phyloP scores from a whole-genome alignment of 129 eudicot species.

The Cynara cardunculus region DNA sequence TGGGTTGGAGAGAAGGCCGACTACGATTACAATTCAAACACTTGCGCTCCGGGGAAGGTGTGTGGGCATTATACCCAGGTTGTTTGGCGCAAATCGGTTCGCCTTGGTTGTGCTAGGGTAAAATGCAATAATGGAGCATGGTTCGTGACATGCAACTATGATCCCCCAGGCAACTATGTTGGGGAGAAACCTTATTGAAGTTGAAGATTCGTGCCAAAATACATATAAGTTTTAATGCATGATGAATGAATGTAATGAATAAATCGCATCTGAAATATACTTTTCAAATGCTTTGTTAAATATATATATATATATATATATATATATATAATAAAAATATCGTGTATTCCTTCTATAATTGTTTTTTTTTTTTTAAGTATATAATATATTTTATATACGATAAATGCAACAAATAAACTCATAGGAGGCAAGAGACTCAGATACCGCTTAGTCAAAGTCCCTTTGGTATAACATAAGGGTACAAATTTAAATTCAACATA shows the following conservation, averaged over 20 bases:
- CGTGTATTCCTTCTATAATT: neutral
- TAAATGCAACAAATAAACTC: too few relatives aligned
- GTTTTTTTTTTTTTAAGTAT: neutral
- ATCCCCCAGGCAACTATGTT: constrained; percentile 28
- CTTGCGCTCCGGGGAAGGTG: constrained; percentile 24
- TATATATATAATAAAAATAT: neutral
- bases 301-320: neutral
- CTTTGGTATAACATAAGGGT: too few relatives aligned
- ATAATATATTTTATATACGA: too few relatives aligned
- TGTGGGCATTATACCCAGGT: constrained; percentile 57
- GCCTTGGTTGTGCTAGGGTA: constrained; percentile 47
- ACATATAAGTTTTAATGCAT: neutral
- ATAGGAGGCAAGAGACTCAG: too few relatives aligned
- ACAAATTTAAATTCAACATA: too few relatives aligned
- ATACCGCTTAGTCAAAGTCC: too few relatives aligned
- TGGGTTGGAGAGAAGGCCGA: constrained; percentile 41
- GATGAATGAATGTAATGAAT: neutral
- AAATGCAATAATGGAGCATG: constrained; percentile 29
- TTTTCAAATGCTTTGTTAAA: neutral
- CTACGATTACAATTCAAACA: constrained; percentile 30
- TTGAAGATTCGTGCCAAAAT: neutral
- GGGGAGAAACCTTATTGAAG: constrained; percentile 33
- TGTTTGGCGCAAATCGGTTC: constrained; percentile 39
- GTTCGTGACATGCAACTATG: constrained; percentile 37
- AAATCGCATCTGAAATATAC: neutral